Evolutionary conservation across 768 basidiomycete species (phyloP).

Genomic region (Rhodotorula babjevae): DNA sequence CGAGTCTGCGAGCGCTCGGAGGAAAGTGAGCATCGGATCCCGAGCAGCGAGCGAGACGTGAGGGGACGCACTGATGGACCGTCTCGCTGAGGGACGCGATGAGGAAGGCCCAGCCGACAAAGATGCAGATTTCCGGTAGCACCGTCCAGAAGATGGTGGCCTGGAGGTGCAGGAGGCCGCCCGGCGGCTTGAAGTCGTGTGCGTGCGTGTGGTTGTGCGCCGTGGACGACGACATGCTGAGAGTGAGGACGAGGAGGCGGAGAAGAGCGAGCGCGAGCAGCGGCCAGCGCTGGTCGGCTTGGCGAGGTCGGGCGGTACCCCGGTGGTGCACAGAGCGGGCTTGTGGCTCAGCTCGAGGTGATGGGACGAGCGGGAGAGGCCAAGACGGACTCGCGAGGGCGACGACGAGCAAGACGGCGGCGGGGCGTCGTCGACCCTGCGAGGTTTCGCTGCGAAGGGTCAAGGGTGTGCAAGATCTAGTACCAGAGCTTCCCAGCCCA

Average conservation of each 20-base stretch:
- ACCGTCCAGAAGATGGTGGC: slow-evolving; percentile 2
- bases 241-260: not conserved
- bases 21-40: too few relatives aligned
- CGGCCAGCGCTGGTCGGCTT: not conserved
- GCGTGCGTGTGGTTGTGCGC: not conserved
- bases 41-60: too few relatives aligned
- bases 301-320: too few relatives aligned
- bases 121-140: not conserved
- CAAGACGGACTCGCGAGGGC: too few relatives aligned
- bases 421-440: too few relatives aligned
- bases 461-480: too few relatives aligned
- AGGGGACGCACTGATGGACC: not conserved
- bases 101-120: not conserved
- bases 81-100: not conserved
- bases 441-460: too few relatives aligned
- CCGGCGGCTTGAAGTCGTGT: slow-evolving; percentile 1
- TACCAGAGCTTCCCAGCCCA: too few relatives aligned
- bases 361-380: too few relatives aligned
- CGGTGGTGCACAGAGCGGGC: too few relatives aligned
- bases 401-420: too few relatives aligned
- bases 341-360: too few relatives aligned
- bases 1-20: not conserved
- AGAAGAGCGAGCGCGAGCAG: not conserved
- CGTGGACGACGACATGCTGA: not conserved
- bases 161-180: slow-evolving; percentile 6